Evolutionary conservation across 495 filamentous ascomycete genomes (phyloP).

Genomic region (Aspergillus coremiiformis): DNA sequence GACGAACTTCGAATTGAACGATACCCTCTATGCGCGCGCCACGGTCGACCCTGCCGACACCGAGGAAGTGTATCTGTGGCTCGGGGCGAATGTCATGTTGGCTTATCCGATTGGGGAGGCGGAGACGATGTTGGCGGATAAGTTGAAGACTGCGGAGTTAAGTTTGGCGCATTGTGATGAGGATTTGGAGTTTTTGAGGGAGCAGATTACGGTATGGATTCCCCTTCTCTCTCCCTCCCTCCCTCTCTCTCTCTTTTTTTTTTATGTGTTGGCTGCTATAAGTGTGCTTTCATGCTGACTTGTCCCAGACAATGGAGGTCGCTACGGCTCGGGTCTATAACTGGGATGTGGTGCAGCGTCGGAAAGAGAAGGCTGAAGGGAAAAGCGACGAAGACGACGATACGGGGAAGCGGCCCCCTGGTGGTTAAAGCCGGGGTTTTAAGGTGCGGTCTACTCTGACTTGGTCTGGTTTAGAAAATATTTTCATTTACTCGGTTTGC

Average conservation of each 20-base stretch:
- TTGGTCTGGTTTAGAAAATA: not conserved
- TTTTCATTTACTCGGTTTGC: not conserved
- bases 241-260: not conserved
- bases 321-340: constrained; percentile 97
- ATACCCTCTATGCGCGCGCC: constrained; percentile 89
- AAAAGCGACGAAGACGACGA: constrained; percentile 40
- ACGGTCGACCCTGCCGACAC: constrained; percentile 70
- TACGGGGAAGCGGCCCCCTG: constrained; percentile 5
- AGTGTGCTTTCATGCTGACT: constrained; percentile 19
- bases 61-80: constrained; percentile 94
- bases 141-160: constrained; percentile 68
- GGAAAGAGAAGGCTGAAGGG: constrained; percentile 74
- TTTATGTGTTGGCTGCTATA: not conserved
- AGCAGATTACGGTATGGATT: constrained; percentile 85
- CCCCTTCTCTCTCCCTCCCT: not conserved
- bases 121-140: constrained; percentile 66
- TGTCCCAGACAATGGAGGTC: constrained; percentile 82
- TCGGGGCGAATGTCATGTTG: constrained; percentile 97
- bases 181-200: constrained; percentile 90
- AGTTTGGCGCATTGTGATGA: constrained; percentile 84
- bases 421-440: constrained; percentile 1
- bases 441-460: not conserved
- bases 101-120: constrained; percentile 88
- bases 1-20: constrained; percentile 92
- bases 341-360: constrained; percentile 90